A percentile compares a stretch with the other conserved stretches of the same genome.
phyloP scores from a whole-genome alignment of 257 asterid species.

The Cynanchum wilfordii region DNA sequence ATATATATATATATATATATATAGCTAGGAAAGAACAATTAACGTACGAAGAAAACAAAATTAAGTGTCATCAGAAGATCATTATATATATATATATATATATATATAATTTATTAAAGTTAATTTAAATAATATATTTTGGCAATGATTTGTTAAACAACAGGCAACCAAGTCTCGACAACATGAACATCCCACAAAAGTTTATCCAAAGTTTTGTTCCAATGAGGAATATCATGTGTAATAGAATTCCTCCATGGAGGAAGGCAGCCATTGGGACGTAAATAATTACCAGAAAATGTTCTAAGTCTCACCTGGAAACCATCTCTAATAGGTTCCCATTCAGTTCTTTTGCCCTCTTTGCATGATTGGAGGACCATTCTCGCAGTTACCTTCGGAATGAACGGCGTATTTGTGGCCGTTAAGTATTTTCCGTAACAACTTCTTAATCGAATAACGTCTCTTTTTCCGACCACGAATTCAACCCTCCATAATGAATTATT shows the following conservation, averaged over 20 bases:
- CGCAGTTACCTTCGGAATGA: conserved; percentile 48
- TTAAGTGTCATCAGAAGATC: no score
- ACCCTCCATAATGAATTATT: conserved; percentile 48
- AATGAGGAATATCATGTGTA: conserved; percentile 56
- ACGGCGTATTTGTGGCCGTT: conserved; percentile 50
- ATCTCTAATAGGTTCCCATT: conserved; percentile 75
- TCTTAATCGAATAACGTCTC: conserved; percentile 33
- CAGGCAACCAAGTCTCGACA: conserved; percentile 27
- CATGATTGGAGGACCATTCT: conserved; percentile 45
- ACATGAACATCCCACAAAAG: conserved; percentile 78
- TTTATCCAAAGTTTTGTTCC: conserved; percentile 37
- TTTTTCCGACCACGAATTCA: conserved; percentile 34
- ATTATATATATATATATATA: no score
- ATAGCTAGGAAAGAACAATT: no score
- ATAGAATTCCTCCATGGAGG: conserved; percentile 74
- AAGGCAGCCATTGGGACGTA: conserved; percentile 64
- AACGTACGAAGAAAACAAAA: no score
- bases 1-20: no score
- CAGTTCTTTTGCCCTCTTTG: conserved; percentile 34
- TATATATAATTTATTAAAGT: no score
- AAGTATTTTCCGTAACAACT: conserved; percentile 67
- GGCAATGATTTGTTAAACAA: no score
- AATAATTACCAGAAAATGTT: conserved; percentile 44
- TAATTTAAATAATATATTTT: no score
- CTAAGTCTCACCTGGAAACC: conserved; percentile 68